A percentile compares a stretch with the other conserved stretches of the same genome.
Evolutionary conservation across 1,139 yeast genomes (phyloP).

Genomic region (Hanseniaspora gamundiae): DNA sequence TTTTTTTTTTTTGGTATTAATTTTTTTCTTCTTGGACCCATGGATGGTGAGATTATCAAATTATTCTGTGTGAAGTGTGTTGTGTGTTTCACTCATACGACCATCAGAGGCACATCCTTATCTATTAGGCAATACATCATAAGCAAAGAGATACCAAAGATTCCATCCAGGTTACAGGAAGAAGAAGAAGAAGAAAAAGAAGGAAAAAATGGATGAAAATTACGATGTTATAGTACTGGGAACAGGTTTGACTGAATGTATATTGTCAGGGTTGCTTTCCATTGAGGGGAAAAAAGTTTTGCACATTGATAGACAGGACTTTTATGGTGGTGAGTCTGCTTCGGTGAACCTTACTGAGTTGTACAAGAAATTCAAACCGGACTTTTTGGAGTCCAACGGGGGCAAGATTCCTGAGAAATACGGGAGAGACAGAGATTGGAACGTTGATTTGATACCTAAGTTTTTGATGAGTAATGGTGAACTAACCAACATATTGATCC

Average conservation of each 20-base stretch:
- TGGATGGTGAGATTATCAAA: too few relatives aligned
- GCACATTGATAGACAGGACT: constrained; percentile 93
- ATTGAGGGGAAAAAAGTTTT: constrained; percentile 95
- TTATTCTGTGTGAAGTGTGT: too few relatives aligned
- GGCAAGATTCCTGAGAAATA: constrained; percentile 28
- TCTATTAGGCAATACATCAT: too few relatives aligned
- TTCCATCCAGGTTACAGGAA: too few relatives aligned
- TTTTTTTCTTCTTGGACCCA: constrained; percentile 5
- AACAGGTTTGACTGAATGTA: constrained; percentile 90
- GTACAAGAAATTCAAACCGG: constrained; percentile 60
- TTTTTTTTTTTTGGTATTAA: neutral
- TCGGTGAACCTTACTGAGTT: constrained; percentile 42
- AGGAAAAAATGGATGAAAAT: constrained; percentile 67
- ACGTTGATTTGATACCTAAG: constrained; percentile 92
- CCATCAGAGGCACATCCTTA: too few relatives aligned
- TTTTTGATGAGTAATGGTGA: constrained; percentile 98
- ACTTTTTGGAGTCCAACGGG: constrained; percentile 52
- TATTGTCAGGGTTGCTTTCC: constrained; percentile 83
- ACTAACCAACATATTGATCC: constrained; percentile 85
- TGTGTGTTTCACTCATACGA: too few relatives aligned
- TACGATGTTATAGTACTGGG: constrained; percentile 86
- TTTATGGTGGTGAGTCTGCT: constrained; percentile 74
- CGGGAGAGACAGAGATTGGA: constrained; percentile 96
- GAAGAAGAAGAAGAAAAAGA: too few relatives aligned
- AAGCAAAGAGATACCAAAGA: too few relatives aligned